Evolutionary conservation across 495 filamentous ascomycete species (phyloP), one percentile per base, ranked within the genome.

Genomic region (Talaromyces liani): DNA sequence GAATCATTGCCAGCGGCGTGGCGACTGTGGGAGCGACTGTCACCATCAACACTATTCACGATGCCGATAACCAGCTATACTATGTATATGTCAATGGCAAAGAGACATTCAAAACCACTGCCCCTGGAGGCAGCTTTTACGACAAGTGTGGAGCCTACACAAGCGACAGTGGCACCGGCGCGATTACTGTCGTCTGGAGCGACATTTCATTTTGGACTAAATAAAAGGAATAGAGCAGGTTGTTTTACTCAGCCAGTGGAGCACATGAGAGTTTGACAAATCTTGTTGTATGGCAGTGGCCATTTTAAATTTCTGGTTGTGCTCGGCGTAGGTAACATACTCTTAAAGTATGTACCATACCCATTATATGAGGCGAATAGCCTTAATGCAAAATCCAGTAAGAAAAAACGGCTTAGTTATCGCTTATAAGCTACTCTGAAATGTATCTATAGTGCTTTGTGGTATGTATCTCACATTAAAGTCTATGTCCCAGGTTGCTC

Each of bases 61-160:
- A 58, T 58, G 55, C 55, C 10, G 16, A 58, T 58, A 58, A 31
- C 16, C 27, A 25, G 55, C 8, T 16, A 6, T 58, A 29, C 55
- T 27, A 58, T 33, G 55, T 58, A 22, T 58, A 58, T 18, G 55
- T 58, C 55, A 58, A 58, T 34, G 55, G 55, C 29, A 12, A 58
- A 16, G 33, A 58, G 27, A 31, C 25, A 18, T 58, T 29, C 29
- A 34, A 18, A 12, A 58, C 27, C 9, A 58, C 24, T 16, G 22
- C 55, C 27, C 22, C 27, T 9, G 55, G 55, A 18, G 55, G 55
- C 33, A 29, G 22, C 27, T 58, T 29, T 58, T 58, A 58, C 16
- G 55, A 58, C 55, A 58, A 58, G 24, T 34, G 8, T 33, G 55
- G 55, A 58, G 55, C 55, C 22, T 58, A 58, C 27, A 58, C 55